Base-by-base conservation (phyloP, 2,329 filamentous ascomycete species). In the Seiridium unicorne region DNA sequence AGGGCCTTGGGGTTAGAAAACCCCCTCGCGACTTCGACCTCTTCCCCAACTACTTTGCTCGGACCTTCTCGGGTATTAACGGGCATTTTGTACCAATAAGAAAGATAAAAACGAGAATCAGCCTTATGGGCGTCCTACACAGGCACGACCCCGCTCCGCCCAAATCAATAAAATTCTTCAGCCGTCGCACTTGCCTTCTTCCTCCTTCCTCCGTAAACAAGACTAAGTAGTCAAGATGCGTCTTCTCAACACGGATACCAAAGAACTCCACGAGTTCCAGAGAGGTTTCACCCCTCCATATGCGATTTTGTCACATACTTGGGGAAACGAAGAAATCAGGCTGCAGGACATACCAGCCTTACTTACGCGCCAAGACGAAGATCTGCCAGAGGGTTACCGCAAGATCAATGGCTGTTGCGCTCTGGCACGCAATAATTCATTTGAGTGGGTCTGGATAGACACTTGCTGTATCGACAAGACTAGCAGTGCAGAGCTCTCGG, bases 241-340 rank as follows among this genome's bases (percentile, higher is more conserved):
- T 40, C 36, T 55, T 6, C 9, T 57, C 7, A 57, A 57, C 26
- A 34, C 34, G 34, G 10, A 34, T 3, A 57, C 40, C 5, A 10
- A 31, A 31, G 40, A 46, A 26, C 32, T 57, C 26, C 31, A 57
- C 6, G 44, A 47, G 31, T 57, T 57, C 42, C 13, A 34, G 5
- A 35, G n/a, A 42, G n/a, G 13, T 34, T 7, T 5, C 8, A 48
- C 34, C 32, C 55, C 55, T 8, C 6, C 32, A 0, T 77, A 76
- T 55, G 72, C 68, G 13, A 76, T 76, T 32, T 66, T 77, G 1
- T 76, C 73, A 1, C 74, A 76, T 49, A 74, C 70, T 0, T 76
- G 74, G 73, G 68, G 64, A 5, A 58, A 64, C 1, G 66, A 70
- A 0, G 72, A 75, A 51, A 64, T 73, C 1, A 62, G 62, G 1